A percentile compares a stretch with the other conserved stretches of the same genome.
These are phyloP conservation scores for Clohesyomyces aquaticus DNA, from an alignment of 495 filamentous ascomycete species.

Conservation along the genomic window DNA sequence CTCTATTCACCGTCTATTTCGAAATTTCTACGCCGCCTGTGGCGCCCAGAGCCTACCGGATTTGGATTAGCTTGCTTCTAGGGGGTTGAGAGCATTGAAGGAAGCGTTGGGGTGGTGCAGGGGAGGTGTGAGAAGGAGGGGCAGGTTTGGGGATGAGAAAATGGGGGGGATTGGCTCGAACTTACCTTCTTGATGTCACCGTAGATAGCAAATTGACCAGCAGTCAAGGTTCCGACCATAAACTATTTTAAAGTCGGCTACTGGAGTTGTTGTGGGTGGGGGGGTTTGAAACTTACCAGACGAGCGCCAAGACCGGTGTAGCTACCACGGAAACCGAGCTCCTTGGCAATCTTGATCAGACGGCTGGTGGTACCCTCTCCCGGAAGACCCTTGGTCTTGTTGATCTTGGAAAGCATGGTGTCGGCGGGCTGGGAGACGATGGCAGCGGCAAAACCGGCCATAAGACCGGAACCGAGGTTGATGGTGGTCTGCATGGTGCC, in stretches of 20 bases:
- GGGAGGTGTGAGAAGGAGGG: too few relatives aligned
- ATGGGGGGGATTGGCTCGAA: too few relatives aligned
- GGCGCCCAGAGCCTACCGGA: constrained; percentile 61
- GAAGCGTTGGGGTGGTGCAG: too few relatives aligned
- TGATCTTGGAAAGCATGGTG: constrained; percentile 99
- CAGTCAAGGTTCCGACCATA: constrained; percentile 73
- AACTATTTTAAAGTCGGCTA: constrained; percentile 28
- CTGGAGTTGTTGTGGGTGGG: constrained; percentile 40
- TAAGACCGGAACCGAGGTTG: constrained; percentile 94
- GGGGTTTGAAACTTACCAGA: constrained; percentile 84
- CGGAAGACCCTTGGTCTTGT: constrained; percentile 97
- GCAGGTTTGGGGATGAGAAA: too few relatives aligned
- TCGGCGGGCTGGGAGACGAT: constrained; percentile 96
- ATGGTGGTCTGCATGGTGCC: constrained; percentile 77
- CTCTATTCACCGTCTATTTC: constrained; percentile 41
- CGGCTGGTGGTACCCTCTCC: constrained; percentile 91
- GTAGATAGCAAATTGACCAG: constrained; percentile 97
- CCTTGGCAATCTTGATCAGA: constrained; percentile 93
- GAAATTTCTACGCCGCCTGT: constrained; percentile 80
- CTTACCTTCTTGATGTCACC: constrained; percentile 68
- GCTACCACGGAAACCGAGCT: constrained; percentile 86
- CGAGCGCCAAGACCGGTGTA: constrained; percentile 93
- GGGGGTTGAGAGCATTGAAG: neutral
- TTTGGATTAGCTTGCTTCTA: neutral
- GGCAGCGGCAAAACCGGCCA: constrained; percentile 97